These are phyloP conservation scores for Hymenoscyphus fraxineus DNA, from an alignment of 2,329 filamentous ascomycete genomes.

Conservation along the genomic window DNA sequence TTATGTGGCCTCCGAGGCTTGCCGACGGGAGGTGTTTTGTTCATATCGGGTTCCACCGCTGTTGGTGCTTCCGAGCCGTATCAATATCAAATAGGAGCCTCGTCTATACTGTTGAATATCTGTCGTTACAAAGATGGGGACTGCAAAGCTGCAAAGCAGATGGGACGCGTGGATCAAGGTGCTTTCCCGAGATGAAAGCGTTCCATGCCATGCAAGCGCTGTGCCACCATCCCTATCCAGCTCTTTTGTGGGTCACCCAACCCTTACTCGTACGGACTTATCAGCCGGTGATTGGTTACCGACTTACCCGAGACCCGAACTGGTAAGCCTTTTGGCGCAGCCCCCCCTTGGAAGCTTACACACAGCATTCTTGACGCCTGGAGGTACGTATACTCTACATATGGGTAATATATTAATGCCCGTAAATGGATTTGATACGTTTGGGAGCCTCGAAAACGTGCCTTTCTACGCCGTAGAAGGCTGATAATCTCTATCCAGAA, in stretches of 20 bases:
- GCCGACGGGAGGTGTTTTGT: conserved; percentile 11
- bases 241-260: neutral
- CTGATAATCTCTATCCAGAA: no score
- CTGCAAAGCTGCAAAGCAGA: neutral
- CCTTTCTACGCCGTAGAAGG: no score
- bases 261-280: neutral
- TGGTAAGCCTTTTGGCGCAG: neutral
- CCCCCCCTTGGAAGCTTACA: conserved; percentile 5
- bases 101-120: conserved; percentile 2
- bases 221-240: neutral
- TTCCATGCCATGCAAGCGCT: neutral
- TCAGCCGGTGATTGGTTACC: neutral
- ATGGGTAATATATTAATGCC: neutral
- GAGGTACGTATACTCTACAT: no score
- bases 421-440: neutral
- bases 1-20: conserved; percentile 34
- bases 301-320: neutral
- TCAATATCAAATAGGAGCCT: conserved; percentile 8
- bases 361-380: neutral
- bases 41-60: neutral
- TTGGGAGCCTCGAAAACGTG: no score
- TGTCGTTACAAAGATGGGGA: neutral
- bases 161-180: neutral
- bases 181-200: neutral
- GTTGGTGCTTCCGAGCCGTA: neutral